Base-by-base conservation (phyloP, 78 protist species). In the Monosiga brevicollis region DNA sequence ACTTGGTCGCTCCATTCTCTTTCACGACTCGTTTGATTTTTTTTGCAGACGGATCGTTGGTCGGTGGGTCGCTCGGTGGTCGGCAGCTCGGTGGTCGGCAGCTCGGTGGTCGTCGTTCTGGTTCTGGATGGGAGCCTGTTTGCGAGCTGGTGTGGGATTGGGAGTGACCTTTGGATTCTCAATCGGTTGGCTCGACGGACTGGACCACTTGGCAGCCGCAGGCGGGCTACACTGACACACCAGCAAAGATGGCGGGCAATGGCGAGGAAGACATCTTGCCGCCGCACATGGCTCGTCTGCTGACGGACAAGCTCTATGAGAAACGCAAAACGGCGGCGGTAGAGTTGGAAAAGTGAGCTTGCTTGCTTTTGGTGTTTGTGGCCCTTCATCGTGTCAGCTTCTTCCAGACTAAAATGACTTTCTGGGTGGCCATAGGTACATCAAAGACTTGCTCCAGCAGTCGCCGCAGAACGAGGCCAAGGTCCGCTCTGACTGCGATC, bases 281-380 rank as follows among this genome's bases (percentile, higher is more conserved):
- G 15, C 29, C 62, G 29, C 6, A 15, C 15, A 15, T 49, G 62
- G 15, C 62, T 15, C 6, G 15, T 6, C 62, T 20, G 23, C 90
- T 91, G 49, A 79, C 41, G 38, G 95, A 95, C 79, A 85, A 87
- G 78, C 81, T 87, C 42, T 94, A 93, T 41, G 96, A 94, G 38
- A 92, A 90, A 88, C 84, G 98, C 34, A 93, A 94, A 90, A 38
- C 76, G 6, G 96, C 93, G 2, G 98, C 98, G 22, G 90, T 91
- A 32, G 96, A 95, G 70, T 38, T 79, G 26, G 80, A 75, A 9
- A 32, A 54, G 78, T 42, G 75, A 0, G 62, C 6, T 20, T 15
- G 15, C 62, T 20, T n/a, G n/a, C n/a, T n/a, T n/a, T n/a, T n/a
- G n/a, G n/a, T n/a, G n/a, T n/a, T n/a, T n/a, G n/a, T n/a, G n/a